Conservation (phyloP, 2,329 filamentous ascomycete species). For the Beauveria pseudobassiana region DNA sequence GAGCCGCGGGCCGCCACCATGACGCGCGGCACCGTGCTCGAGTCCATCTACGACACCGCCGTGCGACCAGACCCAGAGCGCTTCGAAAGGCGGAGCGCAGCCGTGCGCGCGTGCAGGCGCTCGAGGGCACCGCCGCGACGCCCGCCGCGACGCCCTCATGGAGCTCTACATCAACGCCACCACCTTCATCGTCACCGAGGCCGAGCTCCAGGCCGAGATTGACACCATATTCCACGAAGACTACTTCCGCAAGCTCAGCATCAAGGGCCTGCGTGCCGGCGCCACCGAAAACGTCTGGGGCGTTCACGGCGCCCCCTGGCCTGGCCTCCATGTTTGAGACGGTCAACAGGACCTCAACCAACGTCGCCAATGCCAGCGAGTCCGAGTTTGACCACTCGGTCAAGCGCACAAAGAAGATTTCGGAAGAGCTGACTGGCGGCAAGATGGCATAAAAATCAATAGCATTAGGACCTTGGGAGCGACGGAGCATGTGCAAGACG, state of each 20-base stretch:
- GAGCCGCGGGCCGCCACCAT: slow-evolving; percentile 70
- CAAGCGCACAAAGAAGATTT: slow-evolving; percentile 46
- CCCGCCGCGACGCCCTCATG: slow-evolving; percentile 65
- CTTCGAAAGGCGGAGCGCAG: slow-evolving; percentile 44
- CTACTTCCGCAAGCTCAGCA: slow-evolving; percentile 36
- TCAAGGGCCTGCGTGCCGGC: slow-evolving; percentile 23
- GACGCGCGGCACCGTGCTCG: slow-evolving; percentile 60
- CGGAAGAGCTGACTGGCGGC: slow-evolving; percentile 53
- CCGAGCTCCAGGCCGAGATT: slow-evolving; percentile 65
- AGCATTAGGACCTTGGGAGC: background rate
- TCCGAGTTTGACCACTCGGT: slow-evolving; percentile 37
- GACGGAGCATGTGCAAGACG: slow-evolving; percentile 3
- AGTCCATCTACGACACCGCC: slow-evolving; percentile 38
- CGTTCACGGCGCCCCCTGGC: slow-evolving; percentile 36
- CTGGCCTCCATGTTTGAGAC: slow-evolving; percentile 37
- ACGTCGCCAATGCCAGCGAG: slow-evolving; percentile 29
- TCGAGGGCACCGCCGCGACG: slow-evolving; percentile 42
- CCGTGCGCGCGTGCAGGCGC: slow-evolving; percentile 35
- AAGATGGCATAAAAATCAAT: slow-evolving; percentile 37
- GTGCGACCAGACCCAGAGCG: slow-evolving; percentile 56
- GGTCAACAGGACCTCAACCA: slow-evolving; percentile 26
- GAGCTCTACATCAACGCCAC: slow-evolving; percentile 85
- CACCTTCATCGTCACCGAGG: slow-evolving; percentile 77
- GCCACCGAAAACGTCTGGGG: slow-evolving; percentile 47
- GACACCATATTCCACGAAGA: slow-evolving; percentile 68